Conservation (phyloP, 1,284 basidiomycete species). For the Dichomitus squalens region DNA sequence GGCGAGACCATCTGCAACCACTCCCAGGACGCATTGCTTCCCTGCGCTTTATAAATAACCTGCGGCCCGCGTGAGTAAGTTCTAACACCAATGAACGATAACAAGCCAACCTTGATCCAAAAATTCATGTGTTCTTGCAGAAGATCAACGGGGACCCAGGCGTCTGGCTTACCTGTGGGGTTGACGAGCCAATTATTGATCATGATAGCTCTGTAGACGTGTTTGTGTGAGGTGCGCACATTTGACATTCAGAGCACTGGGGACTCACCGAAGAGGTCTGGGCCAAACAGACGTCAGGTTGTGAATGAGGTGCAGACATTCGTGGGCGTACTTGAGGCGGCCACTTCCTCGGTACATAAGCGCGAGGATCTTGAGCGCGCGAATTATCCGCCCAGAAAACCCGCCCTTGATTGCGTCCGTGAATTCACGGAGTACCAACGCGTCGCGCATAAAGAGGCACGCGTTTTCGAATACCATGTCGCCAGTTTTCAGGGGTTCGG, state of each 20-base stretch:
- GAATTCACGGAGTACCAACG: slow-evolving; percentile 37
- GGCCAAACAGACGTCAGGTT: slow-evolving; percentile 38
- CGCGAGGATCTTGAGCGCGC: slow-evolving; percentile 35
- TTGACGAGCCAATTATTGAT: not conserved
- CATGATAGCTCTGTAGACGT: no score
- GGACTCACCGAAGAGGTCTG: slow-evolving; percentile 32
- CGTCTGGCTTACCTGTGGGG: slow-evolving; percentile 11
- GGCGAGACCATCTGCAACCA: slow-evolving; percentile 42
- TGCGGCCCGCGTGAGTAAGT: no score
- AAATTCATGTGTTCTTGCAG: slow-evolving; percentile 25
- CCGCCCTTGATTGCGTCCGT: slow-evolving; percentile 39
- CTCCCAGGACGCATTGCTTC: slow-evolving; percentile 40
- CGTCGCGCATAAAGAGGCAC: slow-evolving; percentile 38
- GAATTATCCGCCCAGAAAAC: slow-evolving; percentile 37
- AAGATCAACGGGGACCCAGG: slow-evolving; percentile 20
- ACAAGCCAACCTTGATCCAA: slow-evolving; percentile 23
- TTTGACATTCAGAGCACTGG: no score
- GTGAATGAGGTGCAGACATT: slow-evolving; percentile 39
- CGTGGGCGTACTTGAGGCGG: slow-evolving; percentile 38
- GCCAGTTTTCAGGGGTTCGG: not conserved
- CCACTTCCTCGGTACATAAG: slow-evolving; percentile 37
- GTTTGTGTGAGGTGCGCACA: no score
- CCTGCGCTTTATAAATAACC: slow-evolving; percentile 37
- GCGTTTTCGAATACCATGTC: slow-evolving; percentile 41
- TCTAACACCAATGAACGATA: no score